A percentile compares a stretch with the other conserved stretches of the same genome.
Conservation (phyloP, 2,329 filamentous ascomycete species). For the Botrytis pseudocinerea region DNA sequence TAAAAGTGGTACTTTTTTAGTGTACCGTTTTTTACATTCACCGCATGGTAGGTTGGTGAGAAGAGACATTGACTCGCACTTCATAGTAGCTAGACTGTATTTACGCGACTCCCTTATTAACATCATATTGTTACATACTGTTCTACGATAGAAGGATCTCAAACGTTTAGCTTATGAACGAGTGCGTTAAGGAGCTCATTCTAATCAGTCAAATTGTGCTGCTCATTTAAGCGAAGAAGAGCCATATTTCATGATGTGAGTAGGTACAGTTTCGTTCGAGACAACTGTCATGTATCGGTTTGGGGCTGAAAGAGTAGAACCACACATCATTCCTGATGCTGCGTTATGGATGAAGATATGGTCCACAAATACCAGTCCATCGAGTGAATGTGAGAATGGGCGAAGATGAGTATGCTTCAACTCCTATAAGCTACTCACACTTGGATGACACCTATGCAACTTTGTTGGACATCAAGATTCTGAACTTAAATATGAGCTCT, state of each 20-base stretch:
- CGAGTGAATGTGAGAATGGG: neutral
- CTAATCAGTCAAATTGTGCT: neutral
- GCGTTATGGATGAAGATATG: neutral
- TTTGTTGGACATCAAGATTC: neutral
- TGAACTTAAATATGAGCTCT: neutral
- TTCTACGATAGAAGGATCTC: neutral
- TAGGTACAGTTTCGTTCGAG: neutral
- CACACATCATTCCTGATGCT: neutral
- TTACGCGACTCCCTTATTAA: neutral
- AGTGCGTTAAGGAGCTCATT: neutral
- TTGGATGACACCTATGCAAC: neutral
- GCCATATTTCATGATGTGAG: neutral
- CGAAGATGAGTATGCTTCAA: neutral
- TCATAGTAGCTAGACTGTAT: neutral
- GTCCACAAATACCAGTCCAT: neutral
- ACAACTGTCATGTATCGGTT: neutral
- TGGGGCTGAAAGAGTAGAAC: neutral
- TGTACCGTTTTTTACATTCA: no score
- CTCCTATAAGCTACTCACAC: no score
- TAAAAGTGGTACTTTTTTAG: no score
- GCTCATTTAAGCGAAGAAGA: neutral
- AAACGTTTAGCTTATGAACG: neutral
- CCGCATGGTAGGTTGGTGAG: neutral
- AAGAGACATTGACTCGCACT: neutral
- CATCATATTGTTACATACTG: neutral